Evolutionary conservation across 805 yeast species (phyloP).

Genomic region (Kodamaea fukazawae): DNA sequence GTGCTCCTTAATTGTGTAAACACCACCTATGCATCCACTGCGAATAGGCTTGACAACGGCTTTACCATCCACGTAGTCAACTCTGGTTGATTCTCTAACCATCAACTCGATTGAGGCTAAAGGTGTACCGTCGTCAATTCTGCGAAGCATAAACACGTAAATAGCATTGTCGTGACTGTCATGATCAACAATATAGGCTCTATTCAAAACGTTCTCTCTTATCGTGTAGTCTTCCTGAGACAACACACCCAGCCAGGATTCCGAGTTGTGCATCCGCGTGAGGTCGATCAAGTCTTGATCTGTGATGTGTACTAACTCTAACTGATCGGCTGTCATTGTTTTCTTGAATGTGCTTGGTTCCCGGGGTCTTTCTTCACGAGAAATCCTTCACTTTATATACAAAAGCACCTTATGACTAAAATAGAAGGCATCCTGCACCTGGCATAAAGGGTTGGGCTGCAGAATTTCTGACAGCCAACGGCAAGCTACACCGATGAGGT

Average conservation of each 20-base stretch:
- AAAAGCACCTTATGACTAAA: neutral
- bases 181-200: slow-evolving; percentile 18
- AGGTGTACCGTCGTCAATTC: slow-evolving; percentile 14
- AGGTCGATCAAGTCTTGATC: slow-evolving; percentile 26
- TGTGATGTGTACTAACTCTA: slow-evolving; percentile 16
- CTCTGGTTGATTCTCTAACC: slow-evolving; percentile 29
- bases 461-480: slow-evolving; percentile 5
- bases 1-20: slow-evolving; percentile 35
- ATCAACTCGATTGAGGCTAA: slow-evolving; percentile 37
- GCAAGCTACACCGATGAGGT: slow-evolving; percentile 3
- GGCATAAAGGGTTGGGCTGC: too few species aligned
- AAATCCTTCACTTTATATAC: neutral
- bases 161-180: slow-evolving; percentile 16
- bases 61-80: slow-evolving; percentile 14
- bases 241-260: slow-evolving; percentile 37
- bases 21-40: slow-evolving; percentile 43
- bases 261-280: slow-evolving; percentile 34
- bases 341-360: neutral
- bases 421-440: too few species aligned
- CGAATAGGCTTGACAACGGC: slow-evolving; percentile 18
- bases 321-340: slow-evolving; percentile 8
- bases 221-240: slow-evolving; percentile 31
- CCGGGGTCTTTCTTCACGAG: neutral
- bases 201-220: slow-evolving; percentile 32
- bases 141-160: slow-evolving; percentile 25